These are phyloP conservation scores for Saccharomyces paradoxus DNA, from an alignment of 805 yeast genomes.

Conservation along the genomic window DNA sequence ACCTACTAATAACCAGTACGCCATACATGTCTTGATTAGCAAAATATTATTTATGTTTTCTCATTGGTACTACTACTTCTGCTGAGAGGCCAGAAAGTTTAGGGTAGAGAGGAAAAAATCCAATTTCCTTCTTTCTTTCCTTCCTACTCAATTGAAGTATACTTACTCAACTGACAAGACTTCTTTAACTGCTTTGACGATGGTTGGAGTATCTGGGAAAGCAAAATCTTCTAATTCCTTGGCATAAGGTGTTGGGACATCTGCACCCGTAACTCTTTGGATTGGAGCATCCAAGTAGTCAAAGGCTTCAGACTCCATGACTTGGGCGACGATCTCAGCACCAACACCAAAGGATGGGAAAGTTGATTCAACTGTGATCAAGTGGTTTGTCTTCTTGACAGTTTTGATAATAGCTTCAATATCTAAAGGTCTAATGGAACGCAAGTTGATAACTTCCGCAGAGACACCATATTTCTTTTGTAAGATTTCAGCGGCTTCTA, in stretches of 20 bases:
- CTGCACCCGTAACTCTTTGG: constrained; percentile 98
- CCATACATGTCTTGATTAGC: background rate
- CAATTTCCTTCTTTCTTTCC: background rate
- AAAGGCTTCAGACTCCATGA: constrained; percentile 97
- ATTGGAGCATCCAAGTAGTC: constrained; percentile 98
- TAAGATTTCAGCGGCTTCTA: constrained; percentile 84
- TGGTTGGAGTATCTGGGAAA: constrained; percentile 92
- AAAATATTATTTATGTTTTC: background rate
- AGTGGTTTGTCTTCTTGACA: constrained; percentile 93
- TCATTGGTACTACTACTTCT: background rate
- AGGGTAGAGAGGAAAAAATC: background rate
- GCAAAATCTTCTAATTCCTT: constrained; percentile 94
- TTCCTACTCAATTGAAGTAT: background rate
- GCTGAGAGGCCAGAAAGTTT: background rate
- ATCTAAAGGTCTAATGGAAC: constrained; percentile 96
- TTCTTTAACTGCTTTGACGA: constrained; percentile 78
- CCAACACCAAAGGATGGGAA: constrained; percentile 99
- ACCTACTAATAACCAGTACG: background rate
- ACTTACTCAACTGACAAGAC: constrained; percentile 55
- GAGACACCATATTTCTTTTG: constrained; percentile 78
- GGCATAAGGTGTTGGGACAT: constrained; percentile 98
- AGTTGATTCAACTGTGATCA: constrained; percentile 93
- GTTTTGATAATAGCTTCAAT: constrained; percentile 75
- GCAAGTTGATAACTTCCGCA: constrained; percentile 90
- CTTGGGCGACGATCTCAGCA: constrained; percentile 93